Base-by-base conservation (phyloP, 148 eudicot genomes). In the Mesembryanthemum crystallinum region DNA sequence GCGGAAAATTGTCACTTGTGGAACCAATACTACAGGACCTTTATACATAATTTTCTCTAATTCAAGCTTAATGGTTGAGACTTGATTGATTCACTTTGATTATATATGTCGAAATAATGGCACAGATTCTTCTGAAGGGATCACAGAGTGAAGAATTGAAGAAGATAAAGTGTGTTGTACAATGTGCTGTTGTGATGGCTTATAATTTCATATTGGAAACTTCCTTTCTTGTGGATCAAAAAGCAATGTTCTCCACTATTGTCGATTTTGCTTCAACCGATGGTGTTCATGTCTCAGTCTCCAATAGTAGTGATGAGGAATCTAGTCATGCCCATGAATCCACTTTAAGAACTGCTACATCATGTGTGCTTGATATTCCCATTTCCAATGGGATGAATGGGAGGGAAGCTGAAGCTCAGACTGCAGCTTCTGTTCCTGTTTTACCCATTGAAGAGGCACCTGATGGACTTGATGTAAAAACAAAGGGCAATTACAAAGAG, bases 121-220 rank as follows among this genome's bases (percentile, higher is more conserved):
- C 72, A 77, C 92, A 95, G 98, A 89, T 95, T 82, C 85, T 95
- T 83, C 85, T 95, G 71, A 90, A 88, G 87, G 98, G 98, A 72
- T 81, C 94, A 69, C 88, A 86, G 68, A 87, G 86, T 69, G 88
- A 90, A 55, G 97, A 92, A 69, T 63, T 95, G 89, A 95, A 95
- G 86, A 92, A 81, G 84, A 86, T 95, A 71, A 95, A 95, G 82
- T 80, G 86, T 81, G 96, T 90, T 47, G 87, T 92, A 66, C 92
- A 91, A 39, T 92, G 90, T 85, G 96, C 98, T 33, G 96, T 95
- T 80, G 86, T 92, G 68, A 88, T 95, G 96, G 98, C 98, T 78
- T 90, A 92, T 84, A 92, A 95, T 87, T 86, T 92, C 67, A 88
- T 95, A 72, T 85, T 95, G 10, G 98, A 95, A 88, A 95, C 91